Evolutionary conservation across 1,284 basidiomycete genomes (phyloP), one percentile per base, ranked within the genome.

Genomic region (Boletellus sp.): DNA sequence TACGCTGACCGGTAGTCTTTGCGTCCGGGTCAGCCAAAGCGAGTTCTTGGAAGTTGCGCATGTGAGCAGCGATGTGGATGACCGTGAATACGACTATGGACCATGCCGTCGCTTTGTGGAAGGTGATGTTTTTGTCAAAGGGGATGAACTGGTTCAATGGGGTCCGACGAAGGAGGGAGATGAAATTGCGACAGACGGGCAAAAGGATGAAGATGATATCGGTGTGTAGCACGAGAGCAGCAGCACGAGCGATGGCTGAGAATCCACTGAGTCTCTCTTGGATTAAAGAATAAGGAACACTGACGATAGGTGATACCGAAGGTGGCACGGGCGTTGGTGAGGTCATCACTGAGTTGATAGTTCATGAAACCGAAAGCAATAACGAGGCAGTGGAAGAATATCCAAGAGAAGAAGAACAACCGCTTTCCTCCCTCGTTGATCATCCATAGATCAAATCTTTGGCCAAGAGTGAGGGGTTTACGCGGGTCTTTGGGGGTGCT

Each of bases 131-230:
- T 74, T 91, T 88, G 77, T 93, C 91, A 65, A 93, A 92, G 24
- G 93, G 92, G 58, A 96, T 90, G 70, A 93, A 72, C 59, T 83
- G 78, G 72, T 91, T 91, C 48, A 95, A 74, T 2, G 91, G 81
- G 0, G 90, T 91, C 44, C 85, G 81, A 32, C 93, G 86, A 40
- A 94, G 77, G 37, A 93, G 61, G 12, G 91, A 93, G 67, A 95
- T 82, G 71, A 95, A 91, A 72, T 91, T 93, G 54, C 93, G 83
- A 78, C 93, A 95, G 65, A 95, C 82, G 30, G 93, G 93, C 26
- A 96, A 79, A 47, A 95, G 82, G 70, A 96, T 93, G 75, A 94
- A 89, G 54, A 91, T 83, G 50, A 91, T 84, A 71, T 95, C 89
- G 61, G 94, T 79, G 62, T 95, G 91, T 16, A 95, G 79, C 42